Conservation (phyloP, 1,284 basidiomycete genomes). For the Cystobasidiaceae sp. region DNA sequence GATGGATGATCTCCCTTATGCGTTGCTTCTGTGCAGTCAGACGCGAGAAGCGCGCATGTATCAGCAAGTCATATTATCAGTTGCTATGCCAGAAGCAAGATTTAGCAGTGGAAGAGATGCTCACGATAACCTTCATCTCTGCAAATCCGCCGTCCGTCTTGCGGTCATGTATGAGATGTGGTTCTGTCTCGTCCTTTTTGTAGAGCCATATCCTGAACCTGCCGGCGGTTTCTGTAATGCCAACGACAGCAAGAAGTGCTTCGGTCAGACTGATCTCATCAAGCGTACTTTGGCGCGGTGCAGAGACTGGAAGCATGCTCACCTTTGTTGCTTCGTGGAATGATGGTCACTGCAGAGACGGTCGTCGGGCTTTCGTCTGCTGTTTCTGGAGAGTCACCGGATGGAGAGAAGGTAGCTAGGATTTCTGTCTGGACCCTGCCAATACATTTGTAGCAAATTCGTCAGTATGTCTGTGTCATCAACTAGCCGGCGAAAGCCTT, state of each 20-base stretch:
- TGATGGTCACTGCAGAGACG: conserved; percentile 22
- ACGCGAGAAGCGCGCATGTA: no score
- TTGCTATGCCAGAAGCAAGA: not conserved
- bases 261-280: no score
- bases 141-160: conserved; percentile 29
- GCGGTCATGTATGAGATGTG: conserved; percentile 24
- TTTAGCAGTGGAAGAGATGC: not conserved
- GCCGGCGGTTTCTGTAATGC: conserved; percentile 11
- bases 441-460: not conserved
- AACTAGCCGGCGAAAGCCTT: not conserved
- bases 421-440: conserved; percentile 26
- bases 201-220: conserved; percentile 25
- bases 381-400: conserved; percentile 2
- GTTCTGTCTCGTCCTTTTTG: not conserved
- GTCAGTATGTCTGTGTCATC: not conserved
- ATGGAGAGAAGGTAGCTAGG: conserved; percentile 23
- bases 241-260: no score
- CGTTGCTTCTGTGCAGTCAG: conserved; percentile 9
- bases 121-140: conserved; percentile 30
- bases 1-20: conserved; percentile 21
- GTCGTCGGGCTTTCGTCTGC: conserved; percentile 13
- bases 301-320: no score
- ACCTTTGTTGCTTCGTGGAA: conserved; percentile 13
- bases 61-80: not conserved
- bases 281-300: no score